Base-by-base conservation (phyloP, 768 basidiomycete species). In the Termitomyces sp. region DNA sequence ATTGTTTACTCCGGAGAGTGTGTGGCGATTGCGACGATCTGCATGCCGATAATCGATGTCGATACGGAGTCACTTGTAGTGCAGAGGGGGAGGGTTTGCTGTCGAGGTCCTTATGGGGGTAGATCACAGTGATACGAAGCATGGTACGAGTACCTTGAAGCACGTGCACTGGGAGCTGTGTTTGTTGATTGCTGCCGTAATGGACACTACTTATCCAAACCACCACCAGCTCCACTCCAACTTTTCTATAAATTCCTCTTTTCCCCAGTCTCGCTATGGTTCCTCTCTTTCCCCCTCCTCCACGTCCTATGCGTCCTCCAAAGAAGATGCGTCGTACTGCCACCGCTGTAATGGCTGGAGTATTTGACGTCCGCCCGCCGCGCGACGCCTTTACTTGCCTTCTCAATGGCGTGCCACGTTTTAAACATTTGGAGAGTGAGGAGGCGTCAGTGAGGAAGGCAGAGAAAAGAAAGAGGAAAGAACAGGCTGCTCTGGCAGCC, bases 381-480 rank as follows among this genome's bases (percentile, higher is more conserved):
- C 81, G 90, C 68, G 89, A 92, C 72, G 88, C 87, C 61, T 77
- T 92, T 62, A 92, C 90, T 14, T 88, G 86, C 70, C 70, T 91
- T 51, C 74, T 92, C 65, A 91, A 91, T 65, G 88, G 89, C 52
- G 86, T 90, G 32, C 79, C 79, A 0, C 81, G 81, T 7, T 86
- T 89, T 70, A 79, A 81, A 59, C 78, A 72, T 16, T 80, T 84
- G 28, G 87, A 88, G 72, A 79, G 75, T 56, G 81, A 84, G 32
- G 85, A 86, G 60, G 80, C 83, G 67, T 16, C 13, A 1, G 64
- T 73, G 44, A 77, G 79, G 62, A 76, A 79, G 68, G 79, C 72
- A 60, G 80, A 75, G 70, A 86, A 79, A 70, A 76, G 75, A 57
- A 83, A 83, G 66, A 78, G 72, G 69, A 77, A 72, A 67, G 80